Conservation (phyloP, 805 yeast species). For the Yamadazyma nakazawae region DNA sequence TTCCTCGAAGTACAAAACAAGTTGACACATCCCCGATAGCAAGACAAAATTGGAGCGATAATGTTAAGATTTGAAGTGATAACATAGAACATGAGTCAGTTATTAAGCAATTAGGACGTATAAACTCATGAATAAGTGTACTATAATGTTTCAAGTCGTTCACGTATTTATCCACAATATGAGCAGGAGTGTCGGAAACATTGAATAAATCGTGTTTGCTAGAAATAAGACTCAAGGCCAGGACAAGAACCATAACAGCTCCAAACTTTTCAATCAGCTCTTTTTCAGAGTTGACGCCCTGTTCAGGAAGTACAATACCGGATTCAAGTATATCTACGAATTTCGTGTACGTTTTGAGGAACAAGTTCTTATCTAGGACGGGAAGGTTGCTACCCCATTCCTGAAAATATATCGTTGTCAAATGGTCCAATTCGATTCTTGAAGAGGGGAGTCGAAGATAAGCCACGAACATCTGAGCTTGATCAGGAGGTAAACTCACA, state of each 20-base stretch:
- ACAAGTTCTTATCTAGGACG: conserved; percentile 64
- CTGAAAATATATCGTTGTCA: conserved; percentile 65
- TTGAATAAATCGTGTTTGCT: conserved; percentile 23
- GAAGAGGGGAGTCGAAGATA: conserved; percentile 41
- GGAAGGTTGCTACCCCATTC: conserved; percentile 77
- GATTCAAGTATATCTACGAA: conserved; percentile 46
- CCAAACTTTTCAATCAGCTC: conserved; percentile 54
- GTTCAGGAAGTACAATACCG: conserved; percentile 3
- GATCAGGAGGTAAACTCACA: conserved; percentile 31
- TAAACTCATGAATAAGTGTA: conserved; percentile 57
- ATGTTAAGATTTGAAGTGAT: conserved; percentile 63
- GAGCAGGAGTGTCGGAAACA: conserved; percentile 18
- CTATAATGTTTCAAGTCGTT: conserved; percentile 49
- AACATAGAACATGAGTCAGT: conserved; percentile 61
- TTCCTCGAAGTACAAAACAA: conserved; percentile 72
- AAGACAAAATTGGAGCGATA: conserved; percentile 68
- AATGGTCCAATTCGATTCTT: conserved; percentile 61
- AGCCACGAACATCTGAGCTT: conserved; percentile 44
- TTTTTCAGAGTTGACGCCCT: conserved; percentile 2
- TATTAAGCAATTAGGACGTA: conserved; percentile 53
- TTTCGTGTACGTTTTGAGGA: conserved; percentile 54
- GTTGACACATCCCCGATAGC: conserved; percentile 72
- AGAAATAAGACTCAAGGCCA: conserved; percentile 48
- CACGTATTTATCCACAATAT: conserved; percentile 18
- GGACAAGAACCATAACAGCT: conserved; percentile 46